Evolutionary conservation across 352 stramenopile species (phyloP).

Genomic region (Plasmopara viticola): DNA sequence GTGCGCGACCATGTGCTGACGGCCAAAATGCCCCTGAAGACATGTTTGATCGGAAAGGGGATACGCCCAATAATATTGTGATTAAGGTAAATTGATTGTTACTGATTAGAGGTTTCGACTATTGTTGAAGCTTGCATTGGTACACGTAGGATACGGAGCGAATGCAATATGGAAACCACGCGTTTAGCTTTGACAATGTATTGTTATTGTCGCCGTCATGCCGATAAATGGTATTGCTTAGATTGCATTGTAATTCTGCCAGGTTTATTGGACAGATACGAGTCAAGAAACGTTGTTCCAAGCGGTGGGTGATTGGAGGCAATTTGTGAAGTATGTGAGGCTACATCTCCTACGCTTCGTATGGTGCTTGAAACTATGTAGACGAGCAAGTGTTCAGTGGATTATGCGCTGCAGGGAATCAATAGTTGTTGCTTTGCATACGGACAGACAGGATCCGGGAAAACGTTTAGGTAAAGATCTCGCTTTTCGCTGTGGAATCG

Average conservation of each 20-base stretch:
- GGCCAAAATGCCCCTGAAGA: constrained; percentile 58
- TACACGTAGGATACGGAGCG: constrained; percentile 56
- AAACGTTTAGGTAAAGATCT: constrained; percentile 63
- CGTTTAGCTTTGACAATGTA: constrained; percentile 82
- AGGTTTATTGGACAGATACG: constrained; percentile 83
- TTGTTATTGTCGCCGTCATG: background rate
- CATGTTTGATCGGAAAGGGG: constrained; percentile 80
- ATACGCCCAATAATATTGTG: constrained; percentile 72
- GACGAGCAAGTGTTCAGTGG: constrained; percentile 81
- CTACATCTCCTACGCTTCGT: background rate
- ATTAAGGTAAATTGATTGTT: constrained; percentile 45
- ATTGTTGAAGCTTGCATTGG: background rate
- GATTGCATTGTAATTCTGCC: background rate
- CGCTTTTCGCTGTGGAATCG: background rate
- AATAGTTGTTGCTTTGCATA: constrained; percentile 94
- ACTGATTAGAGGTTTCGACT: background rate
- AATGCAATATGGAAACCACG: constrained; percentile 83
- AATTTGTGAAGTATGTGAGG: background rate
- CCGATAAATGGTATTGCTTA: too few species aligned
- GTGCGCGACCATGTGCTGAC: constrained; percentile 70
- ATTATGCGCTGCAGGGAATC: constrained; percentile 88
- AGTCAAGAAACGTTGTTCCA: constrained; percentile 67
- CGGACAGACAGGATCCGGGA: constrained; percentile 80
- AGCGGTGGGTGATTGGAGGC: constrained; percentile 24
- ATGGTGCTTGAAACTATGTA: constrained; percentile 8